phyloP scores from a whole-genome alignment of 208 protist species.

The Phytomonas francai region DNA sequence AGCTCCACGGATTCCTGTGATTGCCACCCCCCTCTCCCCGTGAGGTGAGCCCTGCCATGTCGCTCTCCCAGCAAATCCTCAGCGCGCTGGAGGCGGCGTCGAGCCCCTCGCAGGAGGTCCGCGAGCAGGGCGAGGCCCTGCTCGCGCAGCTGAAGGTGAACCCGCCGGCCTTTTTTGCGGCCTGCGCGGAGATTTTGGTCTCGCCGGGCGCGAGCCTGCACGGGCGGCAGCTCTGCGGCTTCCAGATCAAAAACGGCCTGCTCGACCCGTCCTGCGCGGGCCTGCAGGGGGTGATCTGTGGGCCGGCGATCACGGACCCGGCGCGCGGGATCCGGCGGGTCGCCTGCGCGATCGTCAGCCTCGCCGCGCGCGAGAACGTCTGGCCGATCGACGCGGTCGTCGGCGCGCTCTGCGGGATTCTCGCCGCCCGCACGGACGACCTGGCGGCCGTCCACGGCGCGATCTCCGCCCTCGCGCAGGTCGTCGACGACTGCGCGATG shows the following conservation, averaged over 20 bases:
- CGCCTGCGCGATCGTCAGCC: conserved; percentile 61
- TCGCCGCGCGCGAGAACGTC: conserved; percentile 55
- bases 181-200: conserved; percentile 59
- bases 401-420: conserved; percentile 21
- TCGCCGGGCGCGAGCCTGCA: conserved; percentile 22
- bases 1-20: too few relatives aligned
- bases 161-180: conserved; percentile 42
- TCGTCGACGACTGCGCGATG: conserved; percentile 54
- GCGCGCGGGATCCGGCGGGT: conserved; percentile 62
- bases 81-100: conserved; percentile 52
- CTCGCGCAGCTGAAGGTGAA: conserved; percentile 48
- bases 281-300: conserved; percentile 46
- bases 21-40: too few relatives aligned
- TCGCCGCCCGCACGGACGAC: conserved; percentile 29
- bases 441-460: conserved; percentile 53
- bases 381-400: conserved; percentile 58
- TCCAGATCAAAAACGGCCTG: conserved; percentile 73
- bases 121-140: conserved; percentile 46
- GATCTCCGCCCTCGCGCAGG: conserved; percentile 66
- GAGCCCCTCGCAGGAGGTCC: conserved; percentile 38
- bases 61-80: conserved; percentile 49
- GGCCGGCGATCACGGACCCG: conserved; percentile 49
- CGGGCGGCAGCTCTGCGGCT: conserved; percentile 54
- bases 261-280: conserved; percentile 36
- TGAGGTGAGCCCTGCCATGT: too few relatives aligned